A percentile compares a stretch with the other conserved stretches of the same genome.
These are phyloP conservation scores for Leucocoprinus leucothites DNA, from an alignment of 768 basidiomycete genomes.

Conservation along the genomic window DNA sequence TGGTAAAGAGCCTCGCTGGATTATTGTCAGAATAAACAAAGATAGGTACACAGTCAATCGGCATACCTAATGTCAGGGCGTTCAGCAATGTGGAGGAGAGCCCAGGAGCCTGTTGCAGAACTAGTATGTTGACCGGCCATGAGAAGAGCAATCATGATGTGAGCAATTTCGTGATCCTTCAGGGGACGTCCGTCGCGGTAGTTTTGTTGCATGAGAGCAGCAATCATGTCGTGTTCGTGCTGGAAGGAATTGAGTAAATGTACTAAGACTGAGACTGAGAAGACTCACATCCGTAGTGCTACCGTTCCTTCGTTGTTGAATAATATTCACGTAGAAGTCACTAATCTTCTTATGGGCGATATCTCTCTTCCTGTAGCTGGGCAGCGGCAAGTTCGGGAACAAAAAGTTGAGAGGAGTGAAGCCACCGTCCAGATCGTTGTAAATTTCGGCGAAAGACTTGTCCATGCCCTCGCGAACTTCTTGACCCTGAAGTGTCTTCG, in stretches of 20 bases:
- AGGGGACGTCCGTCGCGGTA: slow-evolving; percentile 81
- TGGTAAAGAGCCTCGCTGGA: slow-evolving; percentile 77
- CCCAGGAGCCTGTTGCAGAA: slow-evolving; percentile 90
- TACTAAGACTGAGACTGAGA: not conserved
- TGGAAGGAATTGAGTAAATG: slow-evolving; percentile 16
- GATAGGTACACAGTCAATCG: slow-evolving; percentile 12
- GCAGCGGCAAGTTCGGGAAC: slow-evolving; percentile 90
- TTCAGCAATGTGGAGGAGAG: slow-evolving; percentile 81
- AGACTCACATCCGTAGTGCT: slow-evolving; percentile 34
- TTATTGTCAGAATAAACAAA: slow-evolving; percentile 8
- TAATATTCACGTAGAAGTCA: slow-evolving; percentile 87
- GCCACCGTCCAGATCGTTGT: slow-evolving; percentile 89
- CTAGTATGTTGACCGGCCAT: slow-evolving; percentile 99
- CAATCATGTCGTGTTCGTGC: slow-evolving; percentile 90
- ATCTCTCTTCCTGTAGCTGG: slow-evolving; percentile 87
- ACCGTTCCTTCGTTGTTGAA: slow-evolving; percentile 64
- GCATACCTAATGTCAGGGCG: slow-evolving; percentile 71
- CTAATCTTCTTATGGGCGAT: slow-evolving; percentile 90
- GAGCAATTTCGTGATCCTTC: slow-evolving; percentile 89
- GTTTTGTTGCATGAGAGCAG: slow-evolving; percentile 75
- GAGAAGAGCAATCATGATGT: slow-evolving; percentile 97
- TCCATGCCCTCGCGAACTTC: slow-evolving; percentile 81
- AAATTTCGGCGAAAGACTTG: slow-evolving; percentile 81
- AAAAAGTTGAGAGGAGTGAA: slow-evolving; percentile 96
- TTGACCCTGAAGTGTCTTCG: slow-evolving; percentile 88